Evolutionary conservation across 1,139 yeast genomes (phyloP).

Genomic region (Magnusiomyces tetraspermus): DNA sequence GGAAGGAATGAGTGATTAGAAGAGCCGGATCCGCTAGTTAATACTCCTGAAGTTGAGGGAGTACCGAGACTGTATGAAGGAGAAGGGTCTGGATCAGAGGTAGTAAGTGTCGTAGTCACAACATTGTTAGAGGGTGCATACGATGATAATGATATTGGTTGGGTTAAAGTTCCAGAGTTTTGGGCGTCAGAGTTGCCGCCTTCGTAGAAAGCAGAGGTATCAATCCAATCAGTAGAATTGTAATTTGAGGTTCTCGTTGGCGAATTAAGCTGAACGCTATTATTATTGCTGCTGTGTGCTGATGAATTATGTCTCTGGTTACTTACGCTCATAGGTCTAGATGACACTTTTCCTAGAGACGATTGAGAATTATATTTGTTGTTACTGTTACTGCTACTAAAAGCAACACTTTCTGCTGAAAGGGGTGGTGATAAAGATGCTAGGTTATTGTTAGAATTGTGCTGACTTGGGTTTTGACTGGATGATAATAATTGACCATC

Average conservation of each 20-base stretch:
- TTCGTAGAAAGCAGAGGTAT: slow-evolving; percentile 8
- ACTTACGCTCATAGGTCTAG: too few relatives aligned
- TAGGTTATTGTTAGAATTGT: too few relatives aligned
- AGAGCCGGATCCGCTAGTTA: neutral
- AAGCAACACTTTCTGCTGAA: too few relatives aligned
- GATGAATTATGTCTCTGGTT: too few relatives aligned
- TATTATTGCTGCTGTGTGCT: too few relatives aligned
- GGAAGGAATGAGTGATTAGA: neutral
- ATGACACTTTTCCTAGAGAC: too few relatives aligned
- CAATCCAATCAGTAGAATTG: slow-evolving; percentile 12
- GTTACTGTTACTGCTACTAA: too few relatives aligned
- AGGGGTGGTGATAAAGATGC: neutral
- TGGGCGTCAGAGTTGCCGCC: neutral
- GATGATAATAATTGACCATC: neutral
- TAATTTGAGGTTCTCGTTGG: slow-evolving; percentile 12
- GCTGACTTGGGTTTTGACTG: neutral
- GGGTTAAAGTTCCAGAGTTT: too few relatives aligned
- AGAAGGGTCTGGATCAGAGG: neutral
- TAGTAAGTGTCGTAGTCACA: neutral
- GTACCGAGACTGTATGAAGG: too few relatives aligned
- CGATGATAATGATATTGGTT: neutral
- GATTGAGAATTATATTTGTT: too few relatives aligned
- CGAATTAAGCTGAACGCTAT: too few relatives aligned
- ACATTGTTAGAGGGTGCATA: neutral
- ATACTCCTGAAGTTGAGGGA: neutral